Conservation (phyloP, 805 yeast genomes). For the Teunomyces stri region DNA sequence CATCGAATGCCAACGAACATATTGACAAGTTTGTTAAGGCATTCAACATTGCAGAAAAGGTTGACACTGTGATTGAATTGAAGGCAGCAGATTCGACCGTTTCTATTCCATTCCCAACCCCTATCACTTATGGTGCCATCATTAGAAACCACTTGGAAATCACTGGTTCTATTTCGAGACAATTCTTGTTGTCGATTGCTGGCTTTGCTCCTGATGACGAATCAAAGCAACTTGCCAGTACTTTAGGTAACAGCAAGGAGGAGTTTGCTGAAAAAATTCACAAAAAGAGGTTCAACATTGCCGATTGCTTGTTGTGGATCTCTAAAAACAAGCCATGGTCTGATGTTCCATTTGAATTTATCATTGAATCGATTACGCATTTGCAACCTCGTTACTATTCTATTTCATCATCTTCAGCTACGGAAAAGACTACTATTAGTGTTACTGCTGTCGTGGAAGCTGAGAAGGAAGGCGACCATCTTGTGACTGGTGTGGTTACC, state of each 20-base stretch:
- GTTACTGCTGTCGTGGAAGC: conserved; percentile 93
- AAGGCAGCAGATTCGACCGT: conserved; percentile 70
- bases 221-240: conserved; percentile 46
- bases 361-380: conserved; percentile 76
- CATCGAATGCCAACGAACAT: conserved; percentile 79
- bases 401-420: conserved; percentile 82
- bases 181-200: conserved; percentile 66
- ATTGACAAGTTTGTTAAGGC: conserved; percentile 63
- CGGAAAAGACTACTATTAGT: conserved; percentile 72
- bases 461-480: conserved; percentile 25
- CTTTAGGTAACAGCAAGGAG: conserved; percentile 66
- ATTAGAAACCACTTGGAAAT: conserved; percentile 87
- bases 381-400: conserved; percentile 95
- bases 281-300: conserved; percentile 60
- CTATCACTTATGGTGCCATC: conserved; percentile 86
- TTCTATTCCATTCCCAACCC: conserved; percentile 63
- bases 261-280: conserved; percentile 66
- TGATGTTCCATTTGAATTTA: conserved; percentile 75
- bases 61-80: conserved; percentile 58
- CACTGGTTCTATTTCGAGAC: conserved; percentile 91
- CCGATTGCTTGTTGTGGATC: conserved; percentile 65
- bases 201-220: conserved; percentile 76
- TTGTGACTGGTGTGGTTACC: conserved; percentile 85
- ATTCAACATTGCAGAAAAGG: conserved; percentile 55
- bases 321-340: conserved; percentile 72